Evolutionary conservation across 2,329 filamentous ascomycete genomes (phyloP).

Genomic region (Alternaria brassicae): DNA sequence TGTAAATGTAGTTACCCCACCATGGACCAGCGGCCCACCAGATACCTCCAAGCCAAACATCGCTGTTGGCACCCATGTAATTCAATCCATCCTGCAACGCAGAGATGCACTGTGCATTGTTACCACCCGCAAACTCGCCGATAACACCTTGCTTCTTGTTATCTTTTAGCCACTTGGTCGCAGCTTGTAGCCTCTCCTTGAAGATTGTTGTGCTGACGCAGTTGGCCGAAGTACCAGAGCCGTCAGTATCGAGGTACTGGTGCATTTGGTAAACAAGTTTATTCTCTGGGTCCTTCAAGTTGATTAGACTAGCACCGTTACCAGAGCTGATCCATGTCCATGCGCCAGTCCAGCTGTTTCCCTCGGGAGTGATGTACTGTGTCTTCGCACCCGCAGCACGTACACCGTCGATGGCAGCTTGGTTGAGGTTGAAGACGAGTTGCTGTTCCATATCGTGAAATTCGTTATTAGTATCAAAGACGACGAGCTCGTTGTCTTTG

Average conservation of each 20-base stretch:
- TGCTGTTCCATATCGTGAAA: slow-evolving; percentile 55
- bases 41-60: slow-evolving; percentile 62
- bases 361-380: slow-evolving; percentile 69
- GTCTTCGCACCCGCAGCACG: slow-evolving; percentile 53
- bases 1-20: slow-evolving; percentile 58
- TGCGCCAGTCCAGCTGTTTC: slow-evolving; percentile 58
- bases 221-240: slow-evolving; percentile 58
- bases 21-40: slow-evolving; percentile 66
- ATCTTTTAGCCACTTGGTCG: slow-evolving; percentile 62
- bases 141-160: slow-evolving; percentile 62
- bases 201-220: slow-evolving; percentile 64
- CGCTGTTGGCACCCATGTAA: slow-evolving; percentile 57
- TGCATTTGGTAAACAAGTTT: slow-evolving; percentile 69
- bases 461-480: slow-evolving; percentile 59
- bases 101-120: slow-evolving; percentile 58
- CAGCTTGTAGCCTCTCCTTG: slow-evolving; percentile 57
- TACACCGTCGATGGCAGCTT: slow-evolving; percentile 57
- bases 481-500: slow-evolving; percentile 52
- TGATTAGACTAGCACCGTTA: slow-evolving; percentile 55
- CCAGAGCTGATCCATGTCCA: slow-evolving; percentile 60
- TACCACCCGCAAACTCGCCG: slow-evolving; percentile 63
- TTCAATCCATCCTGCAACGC: slow-evolving; percentile 60
- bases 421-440: slow-evolving; percentile 57
- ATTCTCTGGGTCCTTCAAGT: slow-evolving; percentile 60
- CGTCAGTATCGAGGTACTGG: slow-evolving; percentile 66